Evolutionary conservation across 371 early-diverging fungal genomes (phyloP).

Genomic region (Sporodiniella umbellata): DNA sequence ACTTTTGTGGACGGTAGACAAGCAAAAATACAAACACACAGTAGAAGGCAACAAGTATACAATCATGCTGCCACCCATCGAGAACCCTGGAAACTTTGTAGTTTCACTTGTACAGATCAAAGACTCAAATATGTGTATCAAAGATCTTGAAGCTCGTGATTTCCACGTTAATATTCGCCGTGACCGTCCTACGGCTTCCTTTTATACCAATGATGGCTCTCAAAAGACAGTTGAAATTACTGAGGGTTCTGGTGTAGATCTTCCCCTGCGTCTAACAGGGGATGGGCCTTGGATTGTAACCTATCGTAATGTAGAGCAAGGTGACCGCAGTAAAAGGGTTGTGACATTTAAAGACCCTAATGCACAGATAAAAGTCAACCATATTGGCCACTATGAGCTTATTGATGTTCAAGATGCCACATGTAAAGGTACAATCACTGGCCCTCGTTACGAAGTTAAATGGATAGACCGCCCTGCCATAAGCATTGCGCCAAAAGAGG

Average conservation of each 20-base stretch:
- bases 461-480: constrained; percentile 44
- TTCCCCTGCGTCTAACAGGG: constrained; percentile 45
- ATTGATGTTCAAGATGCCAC: constrained; percentile 41
- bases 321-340: constrained; percentile 9
- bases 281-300: constrained; percentile 45
- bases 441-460: constrained; percentile 26
- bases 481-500: constrained; percentile 28
- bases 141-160: constrained; percentile 43
- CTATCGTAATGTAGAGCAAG: constrained; percentile 34
- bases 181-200: constrained; percentile 46
- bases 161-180: constrained; percentile 45
- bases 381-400: constrained; percentile 42
- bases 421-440: constrained; percentile 42
- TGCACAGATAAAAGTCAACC: constrained; percentile 28
- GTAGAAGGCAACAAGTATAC: constrained; percentile 26
- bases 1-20: constrained; percentile 32
- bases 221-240: constrained; percentile 23
- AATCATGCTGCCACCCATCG: constrained; percentile 35
- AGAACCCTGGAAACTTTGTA: constrained; percentile 35
- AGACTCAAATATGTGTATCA: constrained; percentile 42
- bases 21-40: constrained; percentile 25
- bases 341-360: constrained; percentile 39
- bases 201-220: constrained; percentile 20
- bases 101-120: constrained; percentile 43
- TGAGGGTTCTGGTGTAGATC: constrained; percentile 25